A percentile compares a stretch with the other conserved stretches of the same genome.
Conservation (phyloP, 2,329 filamentous ascomycete genomes). For the Penicillium sp. region DNA sequence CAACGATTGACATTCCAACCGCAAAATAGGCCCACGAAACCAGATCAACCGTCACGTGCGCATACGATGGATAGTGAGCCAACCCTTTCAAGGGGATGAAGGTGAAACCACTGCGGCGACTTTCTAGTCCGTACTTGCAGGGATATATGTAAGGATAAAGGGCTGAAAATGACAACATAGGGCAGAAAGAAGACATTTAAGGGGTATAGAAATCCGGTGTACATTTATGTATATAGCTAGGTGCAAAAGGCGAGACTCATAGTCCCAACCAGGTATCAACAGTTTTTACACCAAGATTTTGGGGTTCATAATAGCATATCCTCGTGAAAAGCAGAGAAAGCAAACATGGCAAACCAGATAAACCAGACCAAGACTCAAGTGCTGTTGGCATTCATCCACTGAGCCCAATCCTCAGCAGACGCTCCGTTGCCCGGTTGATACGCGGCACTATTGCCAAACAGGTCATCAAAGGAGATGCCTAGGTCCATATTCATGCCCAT, state of each 20-base stretch:
- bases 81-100: too few species aligned
- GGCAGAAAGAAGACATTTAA: neutral
- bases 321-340: conserved; percentile 15
- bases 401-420: conserved; percentile 38
- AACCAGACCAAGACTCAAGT: conserved; percentile 11
- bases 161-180: neutral
- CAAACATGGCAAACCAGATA: neutral
- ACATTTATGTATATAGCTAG: conserved; percentile 6
- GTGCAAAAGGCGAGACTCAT: neutral
- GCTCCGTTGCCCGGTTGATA: conserved; percentile 24
- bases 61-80: too few species aligned
- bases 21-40: too few species aligned
- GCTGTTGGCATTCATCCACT: conserved; percentile 39
- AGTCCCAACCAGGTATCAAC: conserved; percentile 17
- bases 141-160: too few species aligned
- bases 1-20: too few species aligned
- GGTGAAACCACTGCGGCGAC: too few species aligned
- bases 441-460: conserved; percentile 38
- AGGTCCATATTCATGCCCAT: conserved; percentile 36
- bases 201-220: neutral
- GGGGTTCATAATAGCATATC: conserved; percentile 22
- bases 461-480: conserved; percentile 39
- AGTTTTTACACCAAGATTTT: conserved; percentile 14
- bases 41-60: too few species aligned
- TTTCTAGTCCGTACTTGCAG: too few species aligned